Base-by-base conservation (phyloP, 371 early-diverging fungal species). In the Mucor mucedo region DNA sequence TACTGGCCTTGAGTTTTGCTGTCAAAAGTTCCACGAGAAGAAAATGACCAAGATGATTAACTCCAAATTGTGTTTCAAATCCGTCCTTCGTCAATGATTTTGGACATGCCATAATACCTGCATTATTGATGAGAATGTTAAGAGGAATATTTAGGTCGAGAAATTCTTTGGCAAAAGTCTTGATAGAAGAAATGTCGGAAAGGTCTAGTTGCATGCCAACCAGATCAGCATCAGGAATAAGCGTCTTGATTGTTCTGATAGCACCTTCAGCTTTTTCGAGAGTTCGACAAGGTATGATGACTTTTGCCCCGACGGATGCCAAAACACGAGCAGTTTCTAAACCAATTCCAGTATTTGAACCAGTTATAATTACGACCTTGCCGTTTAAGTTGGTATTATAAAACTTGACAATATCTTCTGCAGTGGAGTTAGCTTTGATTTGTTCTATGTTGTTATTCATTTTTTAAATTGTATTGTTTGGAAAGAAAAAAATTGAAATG, bases 1-100 rank as follows among this genome's bases (percentile, higher is more conserved):
- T 65, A 29, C 77, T 71, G 27, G 71, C 54, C 53, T 82, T 79
- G 63, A 92, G 70, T 21, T 75, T n/a, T 44, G 85, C 86, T 3
- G 91, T 63, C 14, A 93, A 78, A 2, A 71, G 71, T 30, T 63
- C 72, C 7, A 87, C 88, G 54, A 90, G 78, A 16, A 78, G 79
- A 58, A 86, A 86, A 55, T 89, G 89, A 10, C 87, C 95, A 16
- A 94, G 62, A 60, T 93, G 91, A 75, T 94, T 93, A 3, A 66
- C 69, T 2, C 64, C 73, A 35, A 72, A 70, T 38, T 66, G 71
- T 10, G 32, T 62, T 41, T 75, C 75, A n/a, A 71, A 52, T 7
- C 87, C 91, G 60, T 91, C 89, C 38, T 67, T 68, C 6, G 90
- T 87, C 27, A 75, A 56, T 0, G 66, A 69, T 16, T 74, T 78